These are phyloP conservation scores for Prunus mira DNA, from an alignment of 306 rosid genomes.

Conservation along the genomic window DNA sequence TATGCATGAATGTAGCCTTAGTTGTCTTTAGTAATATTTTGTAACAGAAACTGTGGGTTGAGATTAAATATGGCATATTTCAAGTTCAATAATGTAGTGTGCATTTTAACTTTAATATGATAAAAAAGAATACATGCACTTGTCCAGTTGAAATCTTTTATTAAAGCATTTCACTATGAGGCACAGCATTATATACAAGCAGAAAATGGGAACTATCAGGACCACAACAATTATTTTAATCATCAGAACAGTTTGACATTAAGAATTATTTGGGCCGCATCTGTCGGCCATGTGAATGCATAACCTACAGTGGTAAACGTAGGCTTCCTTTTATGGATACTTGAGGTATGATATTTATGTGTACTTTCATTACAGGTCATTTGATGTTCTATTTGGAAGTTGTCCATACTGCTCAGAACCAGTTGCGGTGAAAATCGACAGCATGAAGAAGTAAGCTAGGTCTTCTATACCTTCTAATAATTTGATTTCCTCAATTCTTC, in stretches of 20 bases:
- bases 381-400: slow-evolving; percentile 35
- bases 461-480: background rate
- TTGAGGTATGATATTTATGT: background rate
- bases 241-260: background rate
- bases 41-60: background rate
- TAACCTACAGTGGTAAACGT: slow-evolving; percentile 4
- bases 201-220: background rate
- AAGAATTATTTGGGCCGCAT: background rate
- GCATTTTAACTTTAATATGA: background rate
- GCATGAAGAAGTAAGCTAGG: slow-evolving; percentile 7
- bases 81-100: background rate
- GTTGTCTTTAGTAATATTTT: background rate
- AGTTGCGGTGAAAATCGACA: slow-evolving; percentile 32
- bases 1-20: background rate
- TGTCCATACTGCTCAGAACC: slow-evolving; percentile 42
- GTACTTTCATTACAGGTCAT: slow-evolving; percentile 34
- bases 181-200: background rate
- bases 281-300: background rate
- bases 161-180: background rate
- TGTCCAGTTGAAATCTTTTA: background rate
- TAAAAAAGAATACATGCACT: background rate
- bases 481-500: background rate
- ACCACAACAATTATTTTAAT: background rate
- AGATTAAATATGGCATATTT: background rate
- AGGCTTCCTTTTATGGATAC: background rate